Base-by-base conservation (phyloP, 345 rosid genomes). In the Mercurialis annua region DNA sequence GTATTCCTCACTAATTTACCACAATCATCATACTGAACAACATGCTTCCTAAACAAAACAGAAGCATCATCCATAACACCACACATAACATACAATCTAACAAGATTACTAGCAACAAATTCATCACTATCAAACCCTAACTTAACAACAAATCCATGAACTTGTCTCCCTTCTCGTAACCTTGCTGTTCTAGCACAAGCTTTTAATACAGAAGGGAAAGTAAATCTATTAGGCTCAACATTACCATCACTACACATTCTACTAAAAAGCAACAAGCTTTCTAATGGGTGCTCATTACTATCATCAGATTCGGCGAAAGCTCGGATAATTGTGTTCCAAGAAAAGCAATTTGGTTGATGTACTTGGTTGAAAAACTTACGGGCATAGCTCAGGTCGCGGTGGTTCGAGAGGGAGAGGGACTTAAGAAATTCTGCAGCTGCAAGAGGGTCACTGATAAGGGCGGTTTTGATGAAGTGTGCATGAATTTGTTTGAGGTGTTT, bases 241-340 rank as follows among this genome's bases (percentile, higher is more conserved):
- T 31, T 31, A 7, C 70, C 85, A 26, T 81, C 83, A 3, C 48
- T 1, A 56, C 82, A 64, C 94, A 90, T 85, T 50, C 77, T 64
- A 2, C 2, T 17, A 68, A 90, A 83, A n/a, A 80, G 64, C n/a
- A 69, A 17, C 11, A 90, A 54, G 3, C 87, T 84, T 20, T 75
- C 58, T 14, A 71, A 59, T 5, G 84, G 66, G 40, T 49, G 10
- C 18, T 51, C 73, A 5, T 52, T 70, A 46, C 57, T 43, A 50
- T 72, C 78, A 40, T 42, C 69, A 29, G 74, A 60, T 61, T 88
- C 92, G 10, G 83, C 66, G 27, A 85, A 84, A 36, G 87, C 87
- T 53, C 92, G 78, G 72, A 88, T 80, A n/a, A 90, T 77, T 0
- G 97, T 78, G 71, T 90, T 90, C 85, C 87, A 90, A 49, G 97